Percentiles rank a stretch among this genome's conserved stretches.
Conservation (phyloP, 805 yeast species). For the Kuraishia cidri region DNA sequence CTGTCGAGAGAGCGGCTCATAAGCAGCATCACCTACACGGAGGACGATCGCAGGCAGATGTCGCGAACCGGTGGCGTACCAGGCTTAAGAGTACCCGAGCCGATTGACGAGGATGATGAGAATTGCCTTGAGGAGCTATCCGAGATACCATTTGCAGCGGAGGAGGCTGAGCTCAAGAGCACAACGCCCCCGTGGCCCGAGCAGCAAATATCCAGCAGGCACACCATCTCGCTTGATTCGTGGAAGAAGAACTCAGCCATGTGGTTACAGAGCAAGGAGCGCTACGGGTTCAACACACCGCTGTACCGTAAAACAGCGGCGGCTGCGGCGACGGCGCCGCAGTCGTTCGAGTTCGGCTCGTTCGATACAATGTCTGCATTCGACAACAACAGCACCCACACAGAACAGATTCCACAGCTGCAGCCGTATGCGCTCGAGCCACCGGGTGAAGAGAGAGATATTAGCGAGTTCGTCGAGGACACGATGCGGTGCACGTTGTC, state of each 20-base stretch:
- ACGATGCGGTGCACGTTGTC: slow-evolving; percentile 1
- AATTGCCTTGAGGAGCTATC: background rate
- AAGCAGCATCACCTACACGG: no score
- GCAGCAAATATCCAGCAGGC: background rate
- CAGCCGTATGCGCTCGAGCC: background rate
- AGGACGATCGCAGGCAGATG: no score
- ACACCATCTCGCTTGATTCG: slow-evolving; percentile 17
- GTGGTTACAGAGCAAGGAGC: slow-evolving; percentile 13
- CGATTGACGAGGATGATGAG: background rate
- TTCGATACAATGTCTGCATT: background rate
- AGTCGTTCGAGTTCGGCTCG: background rate
- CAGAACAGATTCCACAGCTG: background rate
- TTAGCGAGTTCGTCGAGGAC: slow-evolving; percentile 1
- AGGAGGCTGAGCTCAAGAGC: no score
- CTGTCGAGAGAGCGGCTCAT: no score
- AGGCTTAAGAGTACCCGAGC: background rate
- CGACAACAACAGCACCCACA: background rate
- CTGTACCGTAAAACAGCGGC: background rate
- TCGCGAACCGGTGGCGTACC: no score
- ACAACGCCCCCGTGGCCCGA: background rate
- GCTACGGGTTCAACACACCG: slow-evolving; percentile 7
- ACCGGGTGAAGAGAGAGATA: background rate
- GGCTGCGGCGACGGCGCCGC: background rate
- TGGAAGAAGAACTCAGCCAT: slow-evolving; percentile 14
- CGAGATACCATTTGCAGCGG: slow-evolving; percentile 1